Percentiles rank a stretch among this genome's conserved stretches.
phyloP scores from a whole-genome alignment of 768 basidiomycete species.

The Basidioascus undulatus region DNA sequence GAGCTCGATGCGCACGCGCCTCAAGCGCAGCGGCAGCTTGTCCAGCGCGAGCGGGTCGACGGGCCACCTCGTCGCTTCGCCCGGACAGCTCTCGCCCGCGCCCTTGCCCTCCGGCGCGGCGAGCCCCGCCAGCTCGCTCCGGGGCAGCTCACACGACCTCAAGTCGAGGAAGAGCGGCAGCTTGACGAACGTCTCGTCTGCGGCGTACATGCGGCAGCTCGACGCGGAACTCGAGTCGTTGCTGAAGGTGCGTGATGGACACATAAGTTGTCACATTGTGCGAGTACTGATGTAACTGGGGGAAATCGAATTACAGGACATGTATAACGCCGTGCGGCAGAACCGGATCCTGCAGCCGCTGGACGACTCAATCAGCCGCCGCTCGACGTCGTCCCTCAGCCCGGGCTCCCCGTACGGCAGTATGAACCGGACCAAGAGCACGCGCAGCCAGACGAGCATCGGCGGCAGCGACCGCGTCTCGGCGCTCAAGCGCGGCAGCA shows the following conservation, averaged over 20 bases:
- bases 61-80: background rate
- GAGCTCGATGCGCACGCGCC: background rate
- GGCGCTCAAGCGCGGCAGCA: conserved; percentile 70
- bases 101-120: background rate
- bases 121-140: background rate
- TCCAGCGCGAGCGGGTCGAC: conserved; percentile 49
- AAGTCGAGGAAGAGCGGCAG: conserved; percentile 1
- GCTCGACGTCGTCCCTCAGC: background rate
- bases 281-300: conserved; percentile 1
- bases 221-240: conserved; percentile 63
- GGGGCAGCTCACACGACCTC: no score
- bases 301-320: conserved; percentile 35
- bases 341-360: conserved; percentile 75
- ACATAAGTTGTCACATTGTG: background rate
- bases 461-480: conserved; percentile 41
- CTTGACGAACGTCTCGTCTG: conserved; percentile 12
- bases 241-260: conserved; percentile 38
- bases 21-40: conserved; percentile 59
- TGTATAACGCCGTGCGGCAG: conserved; percentile 74
- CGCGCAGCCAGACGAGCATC: conserved; percentile 7
- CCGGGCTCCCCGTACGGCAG: background rate
- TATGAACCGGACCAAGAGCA: conserved; percentile 3
- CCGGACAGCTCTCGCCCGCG: background rate
- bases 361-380: conserved; percentile 7
- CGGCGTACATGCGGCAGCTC: conserved; percentile 44